Evolutionary conservation across 78 protist genomes (phyloP), one percentile per base, ranked within the genome.

Genomic region (Kipferlia bialata): DNA sequence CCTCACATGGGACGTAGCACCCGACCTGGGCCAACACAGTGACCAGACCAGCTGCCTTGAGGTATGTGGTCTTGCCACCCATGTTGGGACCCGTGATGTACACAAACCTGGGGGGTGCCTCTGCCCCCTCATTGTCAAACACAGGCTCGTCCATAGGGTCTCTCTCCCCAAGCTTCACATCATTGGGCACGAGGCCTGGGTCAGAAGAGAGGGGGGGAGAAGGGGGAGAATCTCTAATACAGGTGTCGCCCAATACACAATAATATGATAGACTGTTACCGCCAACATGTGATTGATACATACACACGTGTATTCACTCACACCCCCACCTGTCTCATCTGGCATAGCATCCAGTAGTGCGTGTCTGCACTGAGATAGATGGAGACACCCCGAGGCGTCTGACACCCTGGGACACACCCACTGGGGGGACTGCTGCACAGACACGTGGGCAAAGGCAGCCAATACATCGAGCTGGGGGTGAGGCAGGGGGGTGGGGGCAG

Each of bases 11-110:
- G 10, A 93, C 96, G 77, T 87, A 89, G 67, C 91, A 87, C 31
- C 98, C 98, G n/a, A 93, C 80, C 62, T 95, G 99, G 1, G 98
- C 98, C 85, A 96, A 67, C 12, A 92, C 68, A 0, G 77, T 77
- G n/a, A 80, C 55, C 26, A 91, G 73, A 28, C 96, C 96, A 10
- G 80, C 82, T 66, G 78, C 85, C 13, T 87, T 55, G 18, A 87
- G 32, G 34, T 76, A 84, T 0, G 87, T 79, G 56, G 63, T 36
- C 72, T 88, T 88, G 22, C 92, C 92, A n/a, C 87, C 89, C 87
- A 82, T 79, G 67, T 88, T 88, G 0, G 86, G 76, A 20, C 92
- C 88, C 0, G 83, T 83, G n/a, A 83, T 72, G 17, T 83, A 26
- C 70, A 26, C 55, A 38, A 39, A 28, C 45, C 29, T 2, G 45